Evolutionary conservation across 1,284 basidiomycete species (phyloP).

Genomic region (Sanghuangporus sanghuang): DNA sequence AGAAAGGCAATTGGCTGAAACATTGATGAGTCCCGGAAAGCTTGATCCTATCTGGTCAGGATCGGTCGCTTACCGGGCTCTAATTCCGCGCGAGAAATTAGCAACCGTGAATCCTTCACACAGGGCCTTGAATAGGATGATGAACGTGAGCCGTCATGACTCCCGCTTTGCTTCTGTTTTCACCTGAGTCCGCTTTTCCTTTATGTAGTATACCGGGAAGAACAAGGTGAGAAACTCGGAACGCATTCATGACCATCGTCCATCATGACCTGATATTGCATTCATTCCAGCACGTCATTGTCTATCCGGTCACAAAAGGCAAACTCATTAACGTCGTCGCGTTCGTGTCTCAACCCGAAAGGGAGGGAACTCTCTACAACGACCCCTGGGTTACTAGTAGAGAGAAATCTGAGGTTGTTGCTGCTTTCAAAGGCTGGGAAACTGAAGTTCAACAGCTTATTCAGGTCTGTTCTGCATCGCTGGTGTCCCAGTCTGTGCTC

Average conservation of each 20-base stretch:
- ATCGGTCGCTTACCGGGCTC: conserved; percentile 30
- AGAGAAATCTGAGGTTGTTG: background rate
- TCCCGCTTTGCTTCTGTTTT: background rate
- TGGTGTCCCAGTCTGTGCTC: background rate
- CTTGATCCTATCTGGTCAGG: conserved; percentile 35
- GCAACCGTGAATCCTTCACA: conserved; percentile 29
- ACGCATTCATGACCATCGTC: no score
- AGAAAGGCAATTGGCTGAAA: conserved; percentile 18
- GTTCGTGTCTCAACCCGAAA: conserved; percentile 6
- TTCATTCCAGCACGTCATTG: background rate
- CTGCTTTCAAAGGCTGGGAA: conserved; percentile 13
- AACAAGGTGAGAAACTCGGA: background rate
- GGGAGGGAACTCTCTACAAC: background rate
- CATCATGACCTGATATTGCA: no score
- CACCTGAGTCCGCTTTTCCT: conserved; percentile 1
- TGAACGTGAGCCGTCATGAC: conserved; percentile 30
- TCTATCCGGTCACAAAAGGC: background rate
- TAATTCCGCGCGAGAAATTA: conserved; percentile 30
- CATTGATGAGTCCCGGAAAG: conserved; percentile 13
- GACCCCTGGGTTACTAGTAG: background rate
- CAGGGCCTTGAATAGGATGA: conserved; percentile 28
- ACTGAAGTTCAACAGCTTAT: conserved; percentile 15
- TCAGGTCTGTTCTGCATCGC: conserved; percentile 4
- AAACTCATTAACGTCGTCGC: conserved; percentile 14
- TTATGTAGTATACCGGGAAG: conserved; percentile 10